Evolutionary conservation across 2,329 filamentous ascomycete genomes (phyloP).

Genomic region (Fusarium agapanthi): DNA sequence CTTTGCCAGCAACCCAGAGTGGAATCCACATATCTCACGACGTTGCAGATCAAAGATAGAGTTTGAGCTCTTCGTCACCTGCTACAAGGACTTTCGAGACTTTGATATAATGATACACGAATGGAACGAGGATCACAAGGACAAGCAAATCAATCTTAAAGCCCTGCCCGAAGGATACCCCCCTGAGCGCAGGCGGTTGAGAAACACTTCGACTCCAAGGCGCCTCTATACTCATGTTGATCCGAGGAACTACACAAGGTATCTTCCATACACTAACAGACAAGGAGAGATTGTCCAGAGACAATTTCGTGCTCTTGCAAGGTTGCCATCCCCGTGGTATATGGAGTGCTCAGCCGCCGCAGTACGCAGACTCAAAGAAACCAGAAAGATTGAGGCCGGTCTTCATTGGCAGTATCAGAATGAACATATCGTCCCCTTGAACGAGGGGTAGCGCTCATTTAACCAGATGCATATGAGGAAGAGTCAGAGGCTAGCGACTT

Average conservation of each 20-base stretch:
- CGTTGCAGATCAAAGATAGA: background rate
- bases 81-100: background rate
- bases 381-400: background rate
- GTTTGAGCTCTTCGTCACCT: background rate
- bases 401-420: background rate
- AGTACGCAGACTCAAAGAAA: background rate
- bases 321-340: background rate
- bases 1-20: conserved; percentile 16
- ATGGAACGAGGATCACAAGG: background rate
- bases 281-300: background rate
- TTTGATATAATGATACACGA: background rate
- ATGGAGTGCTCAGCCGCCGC: background rate
- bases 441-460: background rate
- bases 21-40: background rate
- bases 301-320: background rate
- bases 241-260: background rate
- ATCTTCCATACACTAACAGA: background rate
- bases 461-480: background rate
- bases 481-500: background rate
- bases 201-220: background rate
- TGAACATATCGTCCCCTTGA: background rate
- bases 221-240: background rate
- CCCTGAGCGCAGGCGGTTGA: background rate
- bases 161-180: background rate
- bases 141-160: background rate